Percentiles rank a stretch among this genome's conserved stretches.
These are phyloP conservation scores for Penicillium silybi DNA, from an alignment of 495 filamentous ascomycete genomes.

Conservation along the genomic window DNA sequence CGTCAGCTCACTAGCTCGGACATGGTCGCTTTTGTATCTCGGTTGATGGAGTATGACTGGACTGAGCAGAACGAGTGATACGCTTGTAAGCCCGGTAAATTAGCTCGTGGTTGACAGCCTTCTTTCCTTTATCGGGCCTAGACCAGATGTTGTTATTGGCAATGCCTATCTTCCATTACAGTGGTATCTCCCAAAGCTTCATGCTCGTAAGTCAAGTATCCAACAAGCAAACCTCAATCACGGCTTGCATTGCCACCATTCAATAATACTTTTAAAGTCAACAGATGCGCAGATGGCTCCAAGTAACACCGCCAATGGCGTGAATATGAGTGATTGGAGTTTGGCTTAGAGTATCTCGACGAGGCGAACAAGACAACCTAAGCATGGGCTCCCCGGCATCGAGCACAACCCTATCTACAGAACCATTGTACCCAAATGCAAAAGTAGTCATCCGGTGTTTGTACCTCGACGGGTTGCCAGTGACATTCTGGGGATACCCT, in stretches of 20 bases:
- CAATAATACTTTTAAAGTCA: neutral
- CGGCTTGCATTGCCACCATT: neutral
- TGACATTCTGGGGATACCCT: slow-evolving; percentile 1
- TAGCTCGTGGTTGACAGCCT: neutral
- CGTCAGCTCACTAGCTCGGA: slow-evolving; percentile 66
- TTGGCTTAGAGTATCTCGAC: neutral
- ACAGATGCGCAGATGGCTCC: neutral
- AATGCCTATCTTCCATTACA: neutral
- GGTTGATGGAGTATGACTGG: slow-evolving; percentile 69
- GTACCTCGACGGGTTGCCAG: neutral
- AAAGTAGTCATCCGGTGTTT: slow-evolving; percentile 16
- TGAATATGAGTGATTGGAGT: neutral
- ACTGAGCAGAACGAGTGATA: slow-evolving; percentile 53
- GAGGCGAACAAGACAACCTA: neutral
- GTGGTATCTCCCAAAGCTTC: neutral
- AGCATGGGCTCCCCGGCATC: too few species aligned
- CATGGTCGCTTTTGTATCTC: slow-evolving; percentile 62
- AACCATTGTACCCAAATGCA: slow-evolving; percentile 16
- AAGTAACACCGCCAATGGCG: neutral
- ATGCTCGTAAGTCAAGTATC: neutral
- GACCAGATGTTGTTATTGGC: neutral
- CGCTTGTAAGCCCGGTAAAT: neutral
- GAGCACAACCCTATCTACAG: neutral
- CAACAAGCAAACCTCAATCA: neutral
- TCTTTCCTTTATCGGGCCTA: neutral